These are phyloP conservation scores for Jackrogersella multiformis DNA, from an alignment of 495 filamentous ascomycete species.

Conservation along the genomic window DNA sequence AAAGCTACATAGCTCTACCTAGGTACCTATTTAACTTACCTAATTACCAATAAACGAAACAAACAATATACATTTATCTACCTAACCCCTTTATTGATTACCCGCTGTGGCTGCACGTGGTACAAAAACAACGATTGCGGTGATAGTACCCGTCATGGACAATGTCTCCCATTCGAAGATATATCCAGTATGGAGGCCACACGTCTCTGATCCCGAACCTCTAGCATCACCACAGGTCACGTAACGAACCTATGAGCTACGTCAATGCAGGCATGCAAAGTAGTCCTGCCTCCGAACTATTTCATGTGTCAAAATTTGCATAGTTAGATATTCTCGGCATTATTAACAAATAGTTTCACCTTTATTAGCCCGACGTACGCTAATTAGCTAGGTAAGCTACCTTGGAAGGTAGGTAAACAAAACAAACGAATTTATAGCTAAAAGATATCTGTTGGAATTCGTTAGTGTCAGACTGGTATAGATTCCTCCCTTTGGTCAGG, in stretches of 20 bases:
- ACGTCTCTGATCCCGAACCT: neutral
- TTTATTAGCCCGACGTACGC: slow-evolving; percentile 9
- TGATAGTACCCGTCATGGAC: no score
- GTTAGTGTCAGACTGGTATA: neutral
- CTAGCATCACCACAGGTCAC: neutral
- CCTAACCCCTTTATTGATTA: no score
- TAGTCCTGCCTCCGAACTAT: neutral
- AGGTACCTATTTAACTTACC: neutral
- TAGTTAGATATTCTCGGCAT: neutral
- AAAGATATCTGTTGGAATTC: slow-evolving; percentile 11
- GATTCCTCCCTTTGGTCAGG: neutral
- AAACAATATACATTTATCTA: neutral
- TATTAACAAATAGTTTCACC: slow-evolving; percentile 11
- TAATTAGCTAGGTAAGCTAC: neutral
- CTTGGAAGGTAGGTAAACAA: neutral
- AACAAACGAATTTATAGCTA: neutral
- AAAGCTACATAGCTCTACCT: slow-evolving; percentile 1
- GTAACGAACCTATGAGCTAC: no score
- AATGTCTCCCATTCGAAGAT: no score
- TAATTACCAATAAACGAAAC: no score
- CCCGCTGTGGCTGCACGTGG: no score
- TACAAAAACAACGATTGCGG: no score
- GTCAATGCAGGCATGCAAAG: neutral
- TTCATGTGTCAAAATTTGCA: neutral
- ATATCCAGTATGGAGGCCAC: no score